A percentile compares a stretch with the other conserved stretches of the same genome.
phyloP scores from a whole-genome alignment of 352 stramenopile genomes.

The Blastocystis sp. region DNA sequence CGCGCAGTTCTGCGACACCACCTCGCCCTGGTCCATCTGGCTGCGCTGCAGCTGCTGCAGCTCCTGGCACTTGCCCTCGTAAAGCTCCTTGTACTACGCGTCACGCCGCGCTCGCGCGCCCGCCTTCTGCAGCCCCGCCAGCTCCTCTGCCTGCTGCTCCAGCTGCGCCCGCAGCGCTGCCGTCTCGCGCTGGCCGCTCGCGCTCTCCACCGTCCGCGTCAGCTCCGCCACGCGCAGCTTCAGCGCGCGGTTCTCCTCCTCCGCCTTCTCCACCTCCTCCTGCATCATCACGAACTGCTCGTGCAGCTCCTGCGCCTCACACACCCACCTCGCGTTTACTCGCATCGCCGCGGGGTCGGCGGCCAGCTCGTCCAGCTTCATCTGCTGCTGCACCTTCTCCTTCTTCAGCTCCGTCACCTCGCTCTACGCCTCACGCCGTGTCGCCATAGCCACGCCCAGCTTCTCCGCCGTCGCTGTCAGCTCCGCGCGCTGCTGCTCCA shows the following conservation, averaged over 20 bases:
- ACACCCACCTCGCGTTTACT: not conserved
- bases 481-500: not conserved
- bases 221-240: not conserved
- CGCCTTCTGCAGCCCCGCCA: constrained; percentile 25
- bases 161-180: constrained; percentile 13
- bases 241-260: constrained; percentile 2
- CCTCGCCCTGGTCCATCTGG: not conserved
- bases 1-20: not conserved
- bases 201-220: not conserved
- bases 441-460: not conserved
- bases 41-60: constrained; percentile 25
- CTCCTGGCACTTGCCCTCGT: constrained; percentile 9
- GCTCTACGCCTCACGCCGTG: not conserved
- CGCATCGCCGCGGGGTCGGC: not conserved
- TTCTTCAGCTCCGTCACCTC: not conserved
- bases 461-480: not conserved
- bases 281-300: not conserved
- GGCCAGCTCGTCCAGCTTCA: not conserved
- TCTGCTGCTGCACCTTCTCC: constrained; percentile 5
- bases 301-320: not conserved
- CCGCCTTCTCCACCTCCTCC: constrained; percentile 39
- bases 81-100: not conserved
- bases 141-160: constrained; percentile 2
- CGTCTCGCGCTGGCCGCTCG: not conserved
- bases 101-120: not conserved